These are phyloP conservation scores for Boletus rubescentipes DNA, from an alignment of 768 basidiomycete genomes.

Conservation along the genomic window DNA sequence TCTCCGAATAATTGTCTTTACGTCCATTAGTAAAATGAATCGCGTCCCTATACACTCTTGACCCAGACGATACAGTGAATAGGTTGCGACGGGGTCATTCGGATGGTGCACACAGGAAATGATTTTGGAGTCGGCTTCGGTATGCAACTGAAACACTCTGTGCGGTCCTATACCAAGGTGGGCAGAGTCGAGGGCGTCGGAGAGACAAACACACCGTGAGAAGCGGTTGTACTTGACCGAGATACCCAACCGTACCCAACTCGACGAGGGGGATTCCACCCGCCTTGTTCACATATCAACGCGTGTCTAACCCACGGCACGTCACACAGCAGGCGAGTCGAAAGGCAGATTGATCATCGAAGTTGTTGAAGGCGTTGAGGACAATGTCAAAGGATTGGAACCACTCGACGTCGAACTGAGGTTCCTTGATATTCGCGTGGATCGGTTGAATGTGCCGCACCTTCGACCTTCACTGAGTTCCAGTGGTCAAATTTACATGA, in stretches of 20 bases:
- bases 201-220: conserved; percentile 57
- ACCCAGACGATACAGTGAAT: conserved; percentile 99
- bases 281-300: conserved; percentile 93
- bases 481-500: too few relatives aligned
- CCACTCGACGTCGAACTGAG: conserved; percentile 87
- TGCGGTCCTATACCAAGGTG: too few relatives aligned
- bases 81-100: conserved; percentile 93
- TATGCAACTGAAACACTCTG: conserved; percentile 97
- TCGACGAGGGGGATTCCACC: conserved; percentile 89
- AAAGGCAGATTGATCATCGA: conserved; percentile 52
- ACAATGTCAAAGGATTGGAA: conserved; percentile 90
- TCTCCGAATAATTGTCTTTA: conserved; percentile 91
- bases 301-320: conserved; percentile 60
- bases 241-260: conserved; percentile 94
- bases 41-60: conserved; percentile 50
- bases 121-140: conserved; percentile 91
- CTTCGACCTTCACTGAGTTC: too few relatives aligned
- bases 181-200: background rate
- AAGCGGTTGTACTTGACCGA: conserved; percentile 95
- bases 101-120: too few relatives aligned
- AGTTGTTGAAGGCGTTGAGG: conserved; percentile 93
- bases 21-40: background rate
- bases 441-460: conserved; percentile 68
- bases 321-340: background rate
- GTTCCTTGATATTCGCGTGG: conserved; percentile 94